Evolutionary conservation across 164 flowering plant genomes (phyloP).

Genomic region (Chimonanthus salicifolius): DNA sequence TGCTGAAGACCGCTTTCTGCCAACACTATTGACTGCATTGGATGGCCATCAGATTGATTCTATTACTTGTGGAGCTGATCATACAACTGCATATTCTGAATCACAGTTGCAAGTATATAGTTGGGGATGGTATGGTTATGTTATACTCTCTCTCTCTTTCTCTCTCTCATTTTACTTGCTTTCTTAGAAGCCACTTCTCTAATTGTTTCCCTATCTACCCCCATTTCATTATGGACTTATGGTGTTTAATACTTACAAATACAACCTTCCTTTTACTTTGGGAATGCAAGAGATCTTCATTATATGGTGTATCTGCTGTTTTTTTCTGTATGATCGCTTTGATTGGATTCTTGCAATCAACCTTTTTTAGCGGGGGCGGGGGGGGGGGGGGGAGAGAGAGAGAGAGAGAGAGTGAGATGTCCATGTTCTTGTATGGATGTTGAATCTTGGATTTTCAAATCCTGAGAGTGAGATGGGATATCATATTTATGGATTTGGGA

Average conservation of each 20-base stretch:
- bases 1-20: slow-evolving; percentile 84
- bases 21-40: slow-evolving; percentile 75
- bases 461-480: no score
- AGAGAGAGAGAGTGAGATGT: no score
- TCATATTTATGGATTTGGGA: no score
- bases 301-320: no score
- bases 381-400: no score
- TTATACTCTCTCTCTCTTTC: not conserved
- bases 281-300: not conserved
- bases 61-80: slow-evolving; percentile 93
- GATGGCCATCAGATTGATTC: slow-evolving; percentile 69
- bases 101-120: slow-evolving; percentile 63
- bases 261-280: not conserved
- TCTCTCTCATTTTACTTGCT: not conserved
- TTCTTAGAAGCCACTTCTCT: not conserved
- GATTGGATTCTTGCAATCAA: no score
- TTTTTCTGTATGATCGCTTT: no score
- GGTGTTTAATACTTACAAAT: not conserved
- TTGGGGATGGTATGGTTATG: slow-evolving; percentile 89
- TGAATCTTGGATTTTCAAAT: no score
- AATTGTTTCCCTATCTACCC: not conserved
- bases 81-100: slow-evolving; percentile 80
- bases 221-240: not conserved
- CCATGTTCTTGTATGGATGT: no score
- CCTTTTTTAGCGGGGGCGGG: no score